Base-by-base conservation (phyloP, 129 eudicot genomes). In the Helianthus tuberosus region DNA sequence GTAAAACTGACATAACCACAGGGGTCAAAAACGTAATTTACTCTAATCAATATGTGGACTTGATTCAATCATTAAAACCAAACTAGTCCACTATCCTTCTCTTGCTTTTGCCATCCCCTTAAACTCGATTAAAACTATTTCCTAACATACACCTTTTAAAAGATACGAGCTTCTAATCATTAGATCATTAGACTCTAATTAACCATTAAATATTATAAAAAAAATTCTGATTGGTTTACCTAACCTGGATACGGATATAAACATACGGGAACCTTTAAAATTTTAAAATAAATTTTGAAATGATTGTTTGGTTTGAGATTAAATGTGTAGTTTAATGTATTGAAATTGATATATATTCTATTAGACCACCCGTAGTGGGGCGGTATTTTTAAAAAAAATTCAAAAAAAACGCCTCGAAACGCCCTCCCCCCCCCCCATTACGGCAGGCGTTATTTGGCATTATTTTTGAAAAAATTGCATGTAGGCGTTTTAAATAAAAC, bases 121-220 rank as follows among this genome's bases (percentile, higher is more conserved):
- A 15, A 52, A 52, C 58, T 52, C 58, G 58, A 52, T 15, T 8
- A 14, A 52, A 6, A 52, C 20, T 16, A 16, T 52, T 52, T 52
- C 25, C 20, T 14, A 52, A n/a, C 58, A 52, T 15, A n/a, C 58
- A 52, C 58, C 58, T 52, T 52, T 52, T 52, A 52, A 52, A 51
- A 52, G 58, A 52, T 52, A 14, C 58, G 58, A 52, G 58, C 58
- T 52, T 52, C 11, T 20, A 52, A 52, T 52, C 58, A 52, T 52
- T 51, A 51, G 57, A 15, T 15, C 41, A 36, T 3, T 36, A 36
- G 41, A 36, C 6, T 17, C n/a, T 51, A 15, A 13, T 51, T 51
- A 51, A 51, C 14, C 57, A 51, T 51, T 51, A 20, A 51, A 51
- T 51, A n/a, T 13, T 51, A 36, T n/a, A 13, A 14, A 51, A 6